phyloP scores from a whole-genome alignment of 1,284 basidiomycete species.

The Malassezia slooffiae region DNA sequence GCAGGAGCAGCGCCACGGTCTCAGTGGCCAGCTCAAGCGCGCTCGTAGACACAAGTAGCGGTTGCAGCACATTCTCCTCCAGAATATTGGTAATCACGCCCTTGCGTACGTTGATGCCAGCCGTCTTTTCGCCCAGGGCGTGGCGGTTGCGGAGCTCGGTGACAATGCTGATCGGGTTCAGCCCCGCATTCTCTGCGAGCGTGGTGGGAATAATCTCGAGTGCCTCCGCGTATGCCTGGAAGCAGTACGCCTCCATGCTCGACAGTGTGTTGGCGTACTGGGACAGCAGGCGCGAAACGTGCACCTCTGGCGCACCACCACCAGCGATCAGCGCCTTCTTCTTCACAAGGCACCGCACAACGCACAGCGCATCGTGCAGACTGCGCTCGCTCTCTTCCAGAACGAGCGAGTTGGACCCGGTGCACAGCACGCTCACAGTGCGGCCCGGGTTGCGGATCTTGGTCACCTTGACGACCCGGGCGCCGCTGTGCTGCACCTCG shows the following conservation, averaged over 20 bases:
- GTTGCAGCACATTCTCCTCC: slow-evolving; percentile 95
- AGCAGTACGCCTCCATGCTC: slow-evolving; percentile 98
- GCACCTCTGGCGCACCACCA: slow-evolving; percentile 95
- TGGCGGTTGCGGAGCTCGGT: slow-evolving; percentile 95
- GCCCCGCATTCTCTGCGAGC: slow-evolving; percentile 91
- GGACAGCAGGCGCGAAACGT: slow-evolving; percentile 83
- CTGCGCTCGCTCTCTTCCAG: slow-evolving; percentile 94
- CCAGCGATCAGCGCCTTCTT: slow-evolving; percentile 95
- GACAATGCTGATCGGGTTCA: slow-evolving; percentile 96
- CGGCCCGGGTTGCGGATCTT: slow-evolving; percentile 90
- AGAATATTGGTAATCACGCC: slow-evolving; percentile 91
- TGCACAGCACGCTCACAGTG: slow-evolving; percentile 90
- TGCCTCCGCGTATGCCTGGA: slow-evolving; percentile 95
- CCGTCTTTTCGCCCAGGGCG: slow-evolving; percentile 82
- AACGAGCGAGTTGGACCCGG: slow-evolving; percentile 84
- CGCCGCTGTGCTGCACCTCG: slow-evolving; percentile 71
- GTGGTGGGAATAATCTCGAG: slow-evolving; percentile 97
- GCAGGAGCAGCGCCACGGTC: slow-evolving; percentile 87
- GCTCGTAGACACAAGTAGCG: slow-evolving; percentile 85
- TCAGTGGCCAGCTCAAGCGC: slow-evolving; percentile 92
- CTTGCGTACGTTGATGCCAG: slow-evolving; percentile 79
- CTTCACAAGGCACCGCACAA: slow-evolving; percentile 95
- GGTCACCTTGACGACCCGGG: slow-evolving; percentile 85
- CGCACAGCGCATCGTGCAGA: slow-evolving; percentile 94
- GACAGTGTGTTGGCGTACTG: slow-evolving; percentile 87